Percentiles rank a stretch among this genome's conserved stretches.
Evolutionary conservation across 805 yeast genomes (phyloP).

Genomic region (Barnettozyma botsteinii): DNA sequence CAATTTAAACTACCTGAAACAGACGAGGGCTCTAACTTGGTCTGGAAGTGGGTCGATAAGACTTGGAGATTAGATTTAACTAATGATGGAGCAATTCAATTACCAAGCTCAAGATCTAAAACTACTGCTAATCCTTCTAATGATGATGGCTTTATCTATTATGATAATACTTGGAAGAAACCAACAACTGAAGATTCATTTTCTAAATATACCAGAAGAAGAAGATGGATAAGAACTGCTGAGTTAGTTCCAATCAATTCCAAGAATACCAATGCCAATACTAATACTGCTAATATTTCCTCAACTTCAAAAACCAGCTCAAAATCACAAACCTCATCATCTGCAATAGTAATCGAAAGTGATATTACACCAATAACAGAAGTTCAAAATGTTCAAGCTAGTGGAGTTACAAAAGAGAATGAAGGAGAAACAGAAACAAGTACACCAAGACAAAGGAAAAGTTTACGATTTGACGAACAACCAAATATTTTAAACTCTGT

Average conservation of each 20-base stretch:
- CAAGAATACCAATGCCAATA: slow-evolving; percentile 2
- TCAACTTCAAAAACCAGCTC: background rate
- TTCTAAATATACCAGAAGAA: slow-evolving; percentile 85
- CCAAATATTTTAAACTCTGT: slow-evolving; percentile 24
- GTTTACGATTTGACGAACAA: slow-evolving; percentile 41
- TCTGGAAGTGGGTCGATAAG: slow-evolving; percentile 94
- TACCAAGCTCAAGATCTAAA: slow-evolving; percentile 52
- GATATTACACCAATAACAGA: slow-evolving; percentile 17
- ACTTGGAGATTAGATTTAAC: slow-evolving; percentile 89
- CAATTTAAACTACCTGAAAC: slow-evolving; percentile 76
- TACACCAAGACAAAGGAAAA: slow-evolving; percentile 33
- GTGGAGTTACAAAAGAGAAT: slow-evolving; percentile 12
- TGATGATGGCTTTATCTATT: slow-evolving; percentile 84
- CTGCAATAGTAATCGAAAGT: slow-evolving; percentile 5
- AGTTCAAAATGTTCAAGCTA: slow-evolving; percentile 20
- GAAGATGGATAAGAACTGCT: slow-evolving; percentile 96
- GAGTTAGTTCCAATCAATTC: slow-evolving; percentile 50
- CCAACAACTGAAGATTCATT: slow-evolving; percentile 85
- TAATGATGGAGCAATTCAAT: slow-evolving; percentile 77
- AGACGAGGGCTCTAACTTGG: slow-evolving; percentile 58
- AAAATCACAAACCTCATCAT: background rate
- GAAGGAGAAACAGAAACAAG: slow-evolving; percentile 6
- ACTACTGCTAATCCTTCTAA: slow-evolving; percentile 59
- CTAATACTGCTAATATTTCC: slow-evolving; percentile 9
- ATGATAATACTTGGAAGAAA: slow-evolving; percentile 90